Base-by-base conservation (phyloP, 2,329 filamentous ascomycete species). In the Sclerotinia trifoliorum region DNA sequence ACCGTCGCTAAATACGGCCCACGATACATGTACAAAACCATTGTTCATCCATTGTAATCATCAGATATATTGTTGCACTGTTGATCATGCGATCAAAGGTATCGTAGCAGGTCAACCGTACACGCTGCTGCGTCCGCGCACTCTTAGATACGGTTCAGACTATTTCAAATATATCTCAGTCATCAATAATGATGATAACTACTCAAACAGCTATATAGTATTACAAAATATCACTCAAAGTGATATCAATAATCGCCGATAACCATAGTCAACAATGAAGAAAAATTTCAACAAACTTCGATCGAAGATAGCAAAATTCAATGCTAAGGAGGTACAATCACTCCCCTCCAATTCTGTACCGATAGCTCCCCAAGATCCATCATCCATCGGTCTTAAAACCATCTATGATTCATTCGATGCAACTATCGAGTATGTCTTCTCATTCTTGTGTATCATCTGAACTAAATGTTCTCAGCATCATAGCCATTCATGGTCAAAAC, bases 401-500 rank as follows among this genome's bases (percentile, higher is more conserved):
- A n/a, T 67, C 11, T 21, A 62, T 49, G 24, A 67, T 17, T 21
- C 29, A 24, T 17, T 19, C 21, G 19, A 67, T 67, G 54, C 65
- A n/a, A 51, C 4, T 13, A 44, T 67, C 54, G 65, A 67, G 65
- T 67, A 46, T 24, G n/a, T 54, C 4, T 24, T 1, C 21, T 4
- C 35, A 19, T 42, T 39, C 8, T 24, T 39, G 26, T 7, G 4
- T 21, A n/a, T 55, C n/a, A 35, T 24, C 15, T 19, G 26, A 19
- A 26, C 46, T 35, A 54, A 42, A 1, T 46, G 19, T 63, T 5
- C 5, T 24, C 26, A 67, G 66, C 52, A 39, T 67, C 26, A 67
- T 67, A 52, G 66, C 66, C n/a, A 54, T 64, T 42, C 66, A 67
- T n/a, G 66, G 58, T 11, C 58, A 55, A 26, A 55, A 55, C 21